These are phyloP conservation scores for Pleurostoma richardsiae DNA, from an alignment of 2,329 filamentous ascomycete species.

Conservation along the genomic window DNA sequence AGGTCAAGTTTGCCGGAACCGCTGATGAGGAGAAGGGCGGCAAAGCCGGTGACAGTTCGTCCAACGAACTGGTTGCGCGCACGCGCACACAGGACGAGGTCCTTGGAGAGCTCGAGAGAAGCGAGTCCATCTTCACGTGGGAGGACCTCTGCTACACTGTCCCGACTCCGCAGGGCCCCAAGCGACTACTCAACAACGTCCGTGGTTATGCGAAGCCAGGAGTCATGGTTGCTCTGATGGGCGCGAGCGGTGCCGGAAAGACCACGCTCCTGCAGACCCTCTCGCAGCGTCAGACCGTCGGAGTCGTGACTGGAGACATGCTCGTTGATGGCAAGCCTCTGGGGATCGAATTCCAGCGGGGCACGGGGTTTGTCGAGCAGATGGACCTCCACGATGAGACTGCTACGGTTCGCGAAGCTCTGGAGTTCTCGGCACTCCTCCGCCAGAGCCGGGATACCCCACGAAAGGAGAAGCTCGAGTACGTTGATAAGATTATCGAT, in stretches of 20 bases:
- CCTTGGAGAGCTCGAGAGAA: conserved; percentile 5
- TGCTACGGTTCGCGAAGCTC: conserved; percentile 62
- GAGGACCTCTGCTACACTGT: conserved; percentile 67
- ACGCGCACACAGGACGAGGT: conserved; percentile 11
- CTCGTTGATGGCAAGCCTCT: conserved; percentile 57
- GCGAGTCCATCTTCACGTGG: conserved; percentile 40
- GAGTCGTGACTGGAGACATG: conserved; percentile 55
- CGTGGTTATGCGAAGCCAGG: conserved; percentile 77
- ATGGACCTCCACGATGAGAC: conserved; percentile 65
- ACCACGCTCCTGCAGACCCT: conserved; percentile 75
- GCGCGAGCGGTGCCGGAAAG: conserved; percentile 77
- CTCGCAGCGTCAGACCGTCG: conserved; percentile 60
- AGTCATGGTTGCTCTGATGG: conserved; percentile 75
- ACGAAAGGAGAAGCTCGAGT: conserved; percentile 58
- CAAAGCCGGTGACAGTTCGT: conserved; percentile 17
- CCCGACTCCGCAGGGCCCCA: conserved; percentile 31
- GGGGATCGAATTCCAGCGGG: conserved; percentile 62
- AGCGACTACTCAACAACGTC: conserved; percentile 48
- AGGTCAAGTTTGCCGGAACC: conserved; percentile 24
- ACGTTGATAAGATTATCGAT: conserved; percentile 67
- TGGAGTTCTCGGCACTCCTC: conserved; percentile 62
- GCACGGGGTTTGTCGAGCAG: conserved; percentile 67
- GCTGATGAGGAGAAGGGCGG: conserved; percentile 53
- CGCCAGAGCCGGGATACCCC: conserved; percentile 55
- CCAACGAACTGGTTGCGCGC: conserved; percentile 7